These are phyloP conservation scores for Mortierella hygrophila DNA, from an alignment of 192 early-diverging fungal genomes.

Conservation along the genomic window DNA sequence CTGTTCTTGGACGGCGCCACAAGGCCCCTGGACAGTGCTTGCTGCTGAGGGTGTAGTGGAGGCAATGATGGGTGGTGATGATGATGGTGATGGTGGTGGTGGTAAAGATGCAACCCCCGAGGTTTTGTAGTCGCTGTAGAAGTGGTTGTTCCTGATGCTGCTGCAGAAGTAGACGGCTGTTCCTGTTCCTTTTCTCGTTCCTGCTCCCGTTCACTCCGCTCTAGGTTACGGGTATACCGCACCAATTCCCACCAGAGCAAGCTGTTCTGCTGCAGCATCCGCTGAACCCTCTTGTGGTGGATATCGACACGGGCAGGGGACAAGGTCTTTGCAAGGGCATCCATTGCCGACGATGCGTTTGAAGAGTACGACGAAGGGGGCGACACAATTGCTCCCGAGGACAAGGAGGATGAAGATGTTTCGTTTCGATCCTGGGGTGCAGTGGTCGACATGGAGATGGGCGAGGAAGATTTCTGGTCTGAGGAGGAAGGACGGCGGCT, in stretches of 20 bases:
- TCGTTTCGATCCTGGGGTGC: not conserved
- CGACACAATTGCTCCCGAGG: conserved; percentile 22
- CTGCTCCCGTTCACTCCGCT: conserved; percentile 36
- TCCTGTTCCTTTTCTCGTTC: conserved; percentile 36
- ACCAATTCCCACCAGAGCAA: conserved; percentile 57
- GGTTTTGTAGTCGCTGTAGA: not conserved
- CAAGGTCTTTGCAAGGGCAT: conserved; percentile 26
- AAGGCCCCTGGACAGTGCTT: conserved; percentile 13
- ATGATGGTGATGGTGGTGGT: conserved; percentile 50
- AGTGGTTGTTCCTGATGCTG: not conserved
- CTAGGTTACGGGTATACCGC: conserved; percentile 46
- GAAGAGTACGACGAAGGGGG: conserved; percentile 50
- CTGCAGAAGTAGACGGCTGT: not conserved
- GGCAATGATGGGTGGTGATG: conserved; percentile 33
- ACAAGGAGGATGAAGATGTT: conserved; percentile 6
- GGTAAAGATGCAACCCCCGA: conserved; percentile 11
- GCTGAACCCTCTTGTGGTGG: conserved; percentile 36
- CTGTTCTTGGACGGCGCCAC: not conserved
- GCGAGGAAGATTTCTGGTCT: not conserved
- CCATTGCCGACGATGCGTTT: conserved; percentile 28
- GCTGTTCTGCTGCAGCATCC: conserved; percentile 52
- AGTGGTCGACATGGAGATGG: not conserved
- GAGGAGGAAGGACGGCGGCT: not conserved
- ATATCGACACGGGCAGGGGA: conserved; percentile 37
- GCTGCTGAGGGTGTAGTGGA: conserved; percentile 47